These are phyloP conservation scores for Xenosphaeropsis pyriputrescens DNA, from an alignment of 2,329 filamentous ascomycete species.

Conservation along the genomic window DNA sequence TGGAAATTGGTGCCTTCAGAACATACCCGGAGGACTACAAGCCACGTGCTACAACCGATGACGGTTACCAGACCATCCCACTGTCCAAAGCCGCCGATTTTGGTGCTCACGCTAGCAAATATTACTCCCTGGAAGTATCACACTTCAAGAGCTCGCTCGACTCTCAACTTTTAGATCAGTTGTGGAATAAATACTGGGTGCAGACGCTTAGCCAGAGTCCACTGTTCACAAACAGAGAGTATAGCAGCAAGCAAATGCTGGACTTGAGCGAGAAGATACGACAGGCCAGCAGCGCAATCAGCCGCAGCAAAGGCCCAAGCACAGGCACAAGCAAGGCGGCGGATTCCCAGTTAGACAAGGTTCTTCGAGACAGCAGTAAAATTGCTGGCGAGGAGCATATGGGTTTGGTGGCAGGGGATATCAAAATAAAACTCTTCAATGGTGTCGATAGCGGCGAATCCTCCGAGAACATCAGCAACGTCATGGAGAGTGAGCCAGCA, in stretches of 20 bases:
- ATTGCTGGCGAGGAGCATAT: slow-evolving; percentile 37
- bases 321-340: slow-evolving; percentile 9
- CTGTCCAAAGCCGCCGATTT: slow-evolving; percentile 93
- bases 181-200: slow-evolving; percentile 99
- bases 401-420: slow-evolving; percentile 25
- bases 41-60: slow-evolving; percentile 28
- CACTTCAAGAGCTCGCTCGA: slow-evolving; percentile 94
- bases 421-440: slow-evolving; percentile 34
- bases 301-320: slow-evolving; percentile 18
- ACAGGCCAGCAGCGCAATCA: slow-evolving; percentile 35
- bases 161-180: slow-evolving; percentile 65
- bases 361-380: slow-evolving; percentile 39
- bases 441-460: slow-evolving; percentile 4
- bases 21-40: slow-evolving; percentile 72
- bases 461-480: slow-evolving; percentile 7
- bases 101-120: slow-evolving; percentile 77
- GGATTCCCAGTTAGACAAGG: slow-evolving; percentile 35
- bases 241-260: slow-evolving; percentile 79
- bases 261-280: slow-evolving; percentile 75
- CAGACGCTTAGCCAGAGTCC: slow-evolving; percentile 87
- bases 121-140: slow-evolving; percentile 83
- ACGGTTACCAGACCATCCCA: slow-evolving; percentile 66
- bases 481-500: no score
- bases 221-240: slow-evolving; percentile 83
- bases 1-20: slow-evolving; percentile 93